Conservation (phyloP, 1,284 basidiomycete genomes). For the Ustilago crameri region DNA sequence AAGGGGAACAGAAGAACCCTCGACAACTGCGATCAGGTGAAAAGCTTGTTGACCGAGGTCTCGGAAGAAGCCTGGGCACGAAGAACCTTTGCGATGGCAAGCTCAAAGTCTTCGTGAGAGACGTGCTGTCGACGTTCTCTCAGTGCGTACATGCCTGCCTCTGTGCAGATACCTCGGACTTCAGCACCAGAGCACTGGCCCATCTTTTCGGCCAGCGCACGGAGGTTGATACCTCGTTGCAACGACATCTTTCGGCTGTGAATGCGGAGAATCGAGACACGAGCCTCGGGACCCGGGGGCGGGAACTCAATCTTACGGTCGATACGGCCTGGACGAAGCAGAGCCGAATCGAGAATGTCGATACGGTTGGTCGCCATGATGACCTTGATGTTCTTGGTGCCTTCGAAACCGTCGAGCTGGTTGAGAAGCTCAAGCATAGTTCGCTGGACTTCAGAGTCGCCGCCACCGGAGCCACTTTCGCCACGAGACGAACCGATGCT, state of each 20-base stretch:
- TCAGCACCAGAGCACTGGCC: slow-evolving; percentile 98
- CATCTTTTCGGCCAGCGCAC: slow-evolving; percentile 97
- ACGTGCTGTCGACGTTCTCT: slow-evolving; percentile 93
- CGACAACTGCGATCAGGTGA: slow-evolving; percentile 60
- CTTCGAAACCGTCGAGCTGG: slow-evolving; percentile 96
- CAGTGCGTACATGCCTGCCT: slow-evolving; percentile 98
- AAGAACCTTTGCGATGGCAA: slow-evolving; percentile 89
- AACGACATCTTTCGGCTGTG: slow-evolving; percentile 99
- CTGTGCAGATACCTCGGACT: slow-evolving; percentile 97
- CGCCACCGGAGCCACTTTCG: slow-evolving; percentile 77
- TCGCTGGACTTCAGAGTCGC: slow-evolving; percentile 95
- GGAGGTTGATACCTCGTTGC: slow-evolving; percentile 95
- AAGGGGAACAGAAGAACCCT: slow-evolving; percentile 3
- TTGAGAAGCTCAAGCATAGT: slow-evolving; percentile 98
- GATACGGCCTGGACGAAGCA: slow-evolving; percentile 94
- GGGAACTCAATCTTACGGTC: slow-evolving; percentile 99
- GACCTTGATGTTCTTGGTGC: slow-evolving; percentile 97
- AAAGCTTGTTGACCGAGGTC: slow-evolving; percentile 69
- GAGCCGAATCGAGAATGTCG: slow-evolving; percentile 94
- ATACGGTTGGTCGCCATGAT: slow-evolving; percentile 99
- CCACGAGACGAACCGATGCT: slow-evolving; percentile 94
- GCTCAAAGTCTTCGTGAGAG: slow-evolving; percentile 98
- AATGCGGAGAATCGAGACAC: slow-evolving; percentile 94
- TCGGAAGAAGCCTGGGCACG: slow-evolving; percentile 67
- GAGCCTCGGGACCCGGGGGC: slow-evolving; percentile 95